Conservation (phyloP, 805 yeast species). For the Candida parachauliodes region DNA sequence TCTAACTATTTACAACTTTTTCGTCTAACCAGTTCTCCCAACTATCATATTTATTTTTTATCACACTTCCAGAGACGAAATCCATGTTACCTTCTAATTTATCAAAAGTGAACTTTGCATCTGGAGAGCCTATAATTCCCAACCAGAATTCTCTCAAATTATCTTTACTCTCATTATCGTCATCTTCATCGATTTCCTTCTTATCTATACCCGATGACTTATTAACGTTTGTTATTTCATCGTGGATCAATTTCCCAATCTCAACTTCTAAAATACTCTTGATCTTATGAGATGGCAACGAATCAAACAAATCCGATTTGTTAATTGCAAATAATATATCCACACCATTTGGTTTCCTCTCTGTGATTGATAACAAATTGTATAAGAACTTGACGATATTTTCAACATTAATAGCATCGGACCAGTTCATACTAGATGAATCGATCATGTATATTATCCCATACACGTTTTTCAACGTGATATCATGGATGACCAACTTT, state of each 20-base stretch:
- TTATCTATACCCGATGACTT: slow-evolving; percentile 36
- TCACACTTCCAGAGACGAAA: slow-evolving; percentile 69
- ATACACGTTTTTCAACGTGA: slow-evolving; percentile 40
- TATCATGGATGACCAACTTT: slow-evolving; percentile 42
- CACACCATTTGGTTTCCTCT: slow-evolving; percentile 61
- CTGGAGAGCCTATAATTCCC: slow-evolving; percentile 30
- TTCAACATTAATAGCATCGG: slow-evolving; percentile 26
- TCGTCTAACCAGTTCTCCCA: slow-evolving; percentile 84
- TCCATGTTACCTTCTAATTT: slow-evolving; percentile 71
- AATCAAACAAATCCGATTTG: slow-evolving; percentile 80
- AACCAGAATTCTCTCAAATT: slow-evolving; percentile 47
- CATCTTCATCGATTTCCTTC: slow-evolving; percentile 39
- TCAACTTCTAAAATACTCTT: slow-evolving; percentile 59
- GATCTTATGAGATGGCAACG: slow-evolving; percentile 66
- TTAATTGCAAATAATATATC: slow-evolving; percentile 79
- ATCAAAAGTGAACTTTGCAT: slow-evolving; percentile 55
- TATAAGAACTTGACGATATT: slow-evolving; percentile 57
- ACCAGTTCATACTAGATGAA: slow-evolving; percentile 56
- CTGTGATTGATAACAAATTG: slow-evolving; percentile 59
- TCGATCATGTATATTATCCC: slow-evolving; percentile 82
- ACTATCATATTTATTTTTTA: slow-evolving; percentile 46
- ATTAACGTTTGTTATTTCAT: slow-evolving; percentile 36
- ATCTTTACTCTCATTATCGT: slow-evolving; percentile 26
- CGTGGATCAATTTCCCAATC: slow-evolving; percentile 50
- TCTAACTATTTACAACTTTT: slow-evolving; percentile 51